Conservation (phyloP, 345 rosid species). For the Corchorus capsularis region DNA sequence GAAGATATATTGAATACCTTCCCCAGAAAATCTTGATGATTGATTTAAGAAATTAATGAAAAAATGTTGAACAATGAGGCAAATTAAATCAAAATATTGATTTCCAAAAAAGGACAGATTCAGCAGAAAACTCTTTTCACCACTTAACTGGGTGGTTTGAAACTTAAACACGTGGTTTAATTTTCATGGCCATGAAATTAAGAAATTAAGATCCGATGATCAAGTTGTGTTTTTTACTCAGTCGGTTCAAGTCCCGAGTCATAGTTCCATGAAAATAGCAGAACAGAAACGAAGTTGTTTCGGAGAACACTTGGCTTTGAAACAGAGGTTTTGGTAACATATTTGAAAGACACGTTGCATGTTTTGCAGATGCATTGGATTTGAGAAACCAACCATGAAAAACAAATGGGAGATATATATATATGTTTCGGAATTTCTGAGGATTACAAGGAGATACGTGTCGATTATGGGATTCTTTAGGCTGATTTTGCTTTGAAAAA, state of each 20-base stretch:
- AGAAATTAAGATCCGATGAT: not conserved
- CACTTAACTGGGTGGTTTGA: not conserved
- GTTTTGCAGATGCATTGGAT: too few species aligned
- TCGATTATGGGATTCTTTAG: too few species aligned
- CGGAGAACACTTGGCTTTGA: not conserved
- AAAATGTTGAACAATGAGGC: not conserved
- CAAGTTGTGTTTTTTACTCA: not conserved
- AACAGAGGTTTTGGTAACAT: too few species aligned
- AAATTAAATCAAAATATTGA: too few species aligned
- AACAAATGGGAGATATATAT: too few species aligned
- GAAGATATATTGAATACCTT: not conserved
- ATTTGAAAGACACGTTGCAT: too few species aligned
- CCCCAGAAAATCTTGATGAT: not conserved
- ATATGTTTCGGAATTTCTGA: too few species aligned
- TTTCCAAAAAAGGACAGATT: not conserved
- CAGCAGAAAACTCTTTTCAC: not conserved
- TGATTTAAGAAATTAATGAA: too few species aligned
- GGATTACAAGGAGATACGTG: too few species aligned
- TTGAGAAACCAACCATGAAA: too few species aligned
- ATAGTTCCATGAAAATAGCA: not conserved
- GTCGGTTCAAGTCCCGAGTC: conserved; percentile 5
- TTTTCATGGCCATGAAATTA: not conserved
- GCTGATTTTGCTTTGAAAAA: too few species aligned
- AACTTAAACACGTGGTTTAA: not conserved
- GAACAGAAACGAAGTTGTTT: not conserved